phyloP scores from a whole-genome alignment of 306 rosid genomes.

The Prunus mume region DNA sequence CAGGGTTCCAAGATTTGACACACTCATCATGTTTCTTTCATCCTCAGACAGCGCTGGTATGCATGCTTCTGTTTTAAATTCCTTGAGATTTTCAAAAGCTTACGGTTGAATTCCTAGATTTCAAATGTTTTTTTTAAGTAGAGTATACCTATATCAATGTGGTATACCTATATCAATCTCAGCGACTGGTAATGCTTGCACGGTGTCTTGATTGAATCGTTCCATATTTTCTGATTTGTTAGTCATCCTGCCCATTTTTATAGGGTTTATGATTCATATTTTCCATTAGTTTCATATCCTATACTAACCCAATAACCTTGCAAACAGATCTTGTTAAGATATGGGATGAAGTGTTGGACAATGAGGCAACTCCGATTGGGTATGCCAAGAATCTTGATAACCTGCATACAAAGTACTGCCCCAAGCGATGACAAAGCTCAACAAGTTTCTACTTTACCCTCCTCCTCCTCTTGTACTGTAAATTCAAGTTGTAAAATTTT shows the following conservation, averaged over 20 bases:
- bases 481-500: no score
- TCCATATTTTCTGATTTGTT: not conserved
- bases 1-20: no score
- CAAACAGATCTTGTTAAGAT: no score
- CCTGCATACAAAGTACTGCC: no score
- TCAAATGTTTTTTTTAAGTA: not conserved
- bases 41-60: conserved; percentile 65
- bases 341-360: no score
- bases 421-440: no score
- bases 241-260: not conserved
- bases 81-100: not conserved
- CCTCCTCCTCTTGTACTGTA: no score
- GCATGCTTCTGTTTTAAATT: conserved; percentile 3
- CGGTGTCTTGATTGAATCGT: not conserved
- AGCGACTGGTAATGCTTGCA: no score
- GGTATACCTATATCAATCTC: not conserved
- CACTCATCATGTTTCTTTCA: conserved; percentile 69
- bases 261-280: not conserved
- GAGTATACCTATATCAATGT: not conserved
- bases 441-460: no score
- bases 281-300: not conserved
- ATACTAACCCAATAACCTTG: conserved; percentile 14
- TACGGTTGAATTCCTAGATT: not conserved
- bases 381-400: no score
- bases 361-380: no score